Evolutionary conservation across 176 grass and related monocot species (phyloP), one percentile per base, ranked within the genome.

Genomic region (Typha latifolia): DNA sequence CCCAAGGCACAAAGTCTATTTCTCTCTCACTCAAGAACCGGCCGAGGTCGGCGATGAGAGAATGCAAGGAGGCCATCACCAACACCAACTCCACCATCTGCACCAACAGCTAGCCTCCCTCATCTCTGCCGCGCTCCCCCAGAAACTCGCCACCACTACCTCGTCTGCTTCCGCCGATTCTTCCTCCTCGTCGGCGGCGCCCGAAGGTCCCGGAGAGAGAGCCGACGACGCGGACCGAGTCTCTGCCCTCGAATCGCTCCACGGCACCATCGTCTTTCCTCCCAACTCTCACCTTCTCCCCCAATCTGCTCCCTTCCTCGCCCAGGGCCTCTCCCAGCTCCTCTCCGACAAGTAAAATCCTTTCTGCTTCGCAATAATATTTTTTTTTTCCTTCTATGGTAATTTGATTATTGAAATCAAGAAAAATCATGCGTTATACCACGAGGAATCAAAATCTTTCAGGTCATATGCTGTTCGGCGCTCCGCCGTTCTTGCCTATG

Each of bases 61-160:
- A 76, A 90, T 95, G 90, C 90, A 89, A 91, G 80, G 73, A 32
- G 62, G 65, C 63, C 64, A 47, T 3, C 29, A 31, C 62, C 62
- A 83, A 69, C 93, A 74, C 77, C 85, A 69, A 23, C 82, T 83
- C 49, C 83, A 85, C 67, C 93, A 88, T 63, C 88, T 97, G 65
- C 93, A 92, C 74, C 93, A 92, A 49, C 85, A 92, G 78, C 59
- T 92, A 71, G 81, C 85, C 32, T 84, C 93, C 64, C 82, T 97
- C 76, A 75, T 92, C 69, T 80, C 88, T 49, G 85, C 85, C 22
- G 93, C 73, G 2, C 71, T 74, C 61, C 61, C 71, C 23, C 59
- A 74, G 21, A 7, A 59, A 8, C 37, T 63, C 63, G 7, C 31
- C 51, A 55, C 31, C 20, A 18, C 63, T 47, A 21, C 61, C 12